phyloP scores from a whole-genome alignment of 2,329 filamentous ascomycete species.

The Neonectria punicea region DNA sequence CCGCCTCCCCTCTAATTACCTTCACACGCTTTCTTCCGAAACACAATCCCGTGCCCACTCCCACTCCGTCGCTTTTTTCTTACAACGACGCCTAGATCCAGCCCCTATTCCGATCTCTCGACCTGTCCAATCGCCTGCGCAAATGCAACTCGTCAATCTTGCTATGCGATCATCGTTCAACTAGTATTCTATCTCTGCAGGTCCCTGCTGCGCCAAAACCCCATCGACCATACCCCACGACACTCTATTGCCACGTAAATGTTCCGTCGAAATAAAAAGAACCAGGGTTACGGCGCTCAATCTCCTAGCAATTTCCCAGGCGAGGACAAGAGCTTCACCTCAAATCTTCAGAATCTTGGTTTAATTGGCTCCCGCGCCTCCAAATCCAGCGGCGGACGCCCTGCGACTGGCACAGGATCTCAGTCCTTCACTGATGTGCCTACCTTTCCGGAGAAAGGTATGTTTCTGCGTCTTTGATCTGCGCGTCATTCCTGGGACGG shows the following conservation, averaged over 20 bases:
- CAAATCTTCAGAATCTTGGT: slow-evolving; percentile 45
- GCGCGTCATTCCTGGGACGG: background rate
- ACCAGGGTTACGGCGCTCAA: slow-evolving; percentile 40
- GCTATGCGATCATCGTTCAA: slow-evolving; percentile 18
- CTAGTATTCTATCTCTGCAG: slow-evolving; percentile 10
- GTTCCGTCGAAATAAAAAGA: slow-evolving; percentile 51
- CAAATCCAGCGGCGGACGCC: slow-evolving; percentile 37
- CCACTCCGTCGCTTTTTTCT: slow-evolving; percentile 20
- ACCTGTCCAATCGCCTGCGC: slow-evolving; percentile 2
- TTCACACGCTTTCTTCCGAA: slow-evolving; percentile 25
- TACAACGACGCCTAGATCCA: slow-evolving; percentile 19
- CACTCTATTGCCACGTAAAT: slow-evolving; percentile 47
- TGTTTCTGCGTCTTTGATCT: slow-evolving; percentile 10
- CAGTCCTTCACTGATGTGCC: slow-evolving; percentile 44
- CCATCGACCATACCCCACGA: slow-evolving; percentile 23
- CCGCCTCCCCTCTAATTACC: slow-evolving; percentile 32
- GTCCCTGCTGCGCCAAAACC: slow-evolving; percentile 11
- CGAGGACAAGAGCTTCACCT: slow-evolving; percentile 37
- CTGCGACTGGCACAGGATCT: slow-evolving; percentile 42
- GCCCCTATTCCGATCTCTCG: slow-evolving; percentile 13
- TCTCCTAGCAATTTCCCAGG: slow-evolving; percentile 33
- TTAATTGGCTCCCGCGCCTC: slow-evolving; percentile 41
- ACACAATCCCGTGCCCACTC: slow-evolving; percentile 23
- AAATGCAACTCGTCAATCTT: slow-evolving; percentile 13
- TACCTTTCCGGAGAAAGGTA: slow-evolving; percentile 56